These are phyloP conservation scores for Azolla pinnata DNA, from an alignment of 75 land plant species.

Conservation along the genomic window DNA sequence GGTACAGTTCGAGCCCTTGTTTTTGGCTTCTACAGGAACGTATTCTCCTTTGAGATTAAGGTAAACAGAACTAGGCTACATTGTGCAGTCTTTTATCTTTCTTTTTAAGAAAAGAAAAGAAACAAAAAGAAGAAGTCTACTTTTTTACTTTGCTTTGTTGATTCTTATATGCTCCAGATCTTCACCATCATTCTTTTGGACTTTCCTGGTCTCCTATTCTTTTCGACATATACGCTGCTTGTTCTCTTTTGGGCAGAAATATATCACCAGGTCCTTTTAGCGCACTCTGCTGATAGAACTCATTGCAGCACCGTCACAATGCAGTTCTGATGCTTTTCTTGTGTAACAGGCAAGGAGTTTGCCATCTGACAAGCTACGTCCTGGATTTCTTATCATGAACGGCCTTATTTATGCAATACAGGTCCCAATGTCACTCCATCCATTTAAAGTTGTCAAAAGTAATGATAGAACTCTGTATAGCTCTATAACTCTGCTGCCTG, in stretches of 20 bases:
- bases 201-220: conserved; percentile 79
- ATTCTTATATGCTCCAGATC: conserved; percentile 32
- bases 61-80: no score
- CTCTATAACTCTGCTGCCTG: background rate
- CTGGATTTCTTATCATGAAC: conserved; percentile 49
- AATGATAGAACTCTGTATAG: background rate
- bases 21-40: conserved; percentile 50
- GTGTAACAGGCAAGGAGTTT: conserved; percentile 66
- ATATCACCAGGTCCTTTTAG: conserved; percentile 70
- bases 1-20: conserved; percentile 54
- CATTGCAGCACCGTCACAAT: background rate
- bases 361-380: conserved; percentile 74
- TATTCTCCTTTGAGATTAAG: conserved; percentile 30
- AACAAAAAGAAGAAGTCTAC: no score
- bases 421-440: conserved; percentile 23
- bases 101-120: no score
- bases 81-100: no score
- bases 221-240: conserved; percentile 89
- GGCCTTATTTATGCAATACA: conserved; percentile 48
- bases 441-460: background rate
- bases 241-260: conserved; percentile 98
- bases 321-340: background rate
- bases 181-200: conserved; percentile 54
- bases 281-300: background rate
- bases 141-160: no score